Conservation (phyloP, 345 rosid genomes). For the Syzygium jambos region DNA sequence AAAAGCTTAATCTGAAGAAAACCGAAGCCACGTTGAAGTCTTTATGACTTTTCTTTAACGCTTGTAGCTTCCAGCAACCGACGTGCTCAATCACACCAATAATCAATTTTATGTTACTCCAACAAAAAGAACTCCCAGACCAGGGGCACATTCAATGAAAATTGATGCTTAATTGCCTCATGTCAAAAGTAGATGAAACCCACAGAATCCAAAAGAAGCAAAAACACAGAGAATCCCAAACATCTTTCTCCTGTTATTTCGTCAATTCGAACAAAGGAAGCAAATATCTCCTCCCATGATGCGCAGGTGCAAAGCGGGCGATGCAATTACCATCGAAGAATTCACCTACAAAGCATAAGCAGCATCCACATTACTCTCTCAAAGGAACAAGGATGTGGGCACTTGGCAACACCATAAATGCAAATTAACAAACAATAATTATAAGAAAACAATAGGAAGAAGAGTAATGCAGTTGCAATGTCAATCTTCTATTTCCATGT, state of each 20-base stretch:
- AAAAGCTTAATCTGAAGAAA: too few relatives aligned
- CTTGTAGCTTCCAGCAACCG: too few relatives aligned
- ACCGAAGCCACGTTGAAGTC: too few relatives aligned
- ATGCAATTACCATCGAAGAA: background rate
- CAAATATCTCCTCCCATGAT: background rate
- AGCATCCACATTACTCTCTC: background rate
- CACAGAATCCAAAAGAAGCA: background rate
- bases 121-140: background rate
- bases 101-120: too few relatives aligned
- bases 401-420: background rate
- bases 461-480: background rate
- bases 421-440: background rate
- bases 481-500: background rate
- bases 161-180: background rate
- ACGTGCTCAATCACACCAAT: too few relatives aligned
- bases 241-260: background rate
- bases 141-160: background rate
- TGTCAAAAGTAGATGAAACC: background rate
- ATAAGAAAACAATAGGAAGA: background rate
- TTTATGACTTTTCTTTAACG: too few relatives aligned
- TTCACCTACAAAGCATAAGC: background rate
- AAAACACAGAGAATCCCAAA: background rate
- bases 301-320: background rate
- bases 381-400: background rate
- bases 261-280: background rate